Percentiles rank a stretch among this genome's conserved stretches.
These are phyloP conservation scores for Leucocoprinus sp. DNA, from an alignment of 768 basidiomycete genomes.

Conservation along the genomic window DNA sequence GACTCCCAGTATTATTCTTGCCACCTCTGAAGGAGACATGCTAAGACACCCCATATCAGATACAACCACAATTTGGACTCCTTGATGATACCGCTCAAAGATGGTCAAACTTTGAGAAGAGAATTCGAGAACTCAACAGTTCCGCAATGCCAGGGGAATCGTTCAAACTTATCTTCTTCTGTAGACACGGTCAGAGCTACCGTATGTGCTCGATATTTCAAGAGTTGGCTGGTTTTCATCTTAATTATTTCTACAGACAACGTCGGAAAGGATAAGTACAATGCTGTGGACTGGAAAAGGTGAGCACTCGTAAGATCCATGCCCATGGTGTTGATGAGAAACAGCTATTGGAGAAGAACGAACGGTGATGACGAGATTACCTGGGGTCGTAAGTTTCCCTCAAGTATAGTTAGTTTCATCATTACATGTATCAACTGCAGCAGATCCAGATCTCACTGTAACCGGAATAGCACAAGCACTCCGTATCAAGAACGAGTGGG, in stretches of 20 bases:
- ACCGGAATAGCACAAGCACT: constrained; percentile 51
- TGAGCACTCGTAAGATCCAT: constrained; percentile 30
- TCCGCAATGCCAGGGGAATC: constrained; percentile 26
- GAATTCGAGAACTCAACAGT: constrained; percentile 41
- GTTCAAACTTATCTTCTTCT: constrained; percentile 61
- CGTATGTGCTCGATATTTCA: constrained; percentile 35
- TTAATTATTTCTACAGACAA: constrained; percentile 42
- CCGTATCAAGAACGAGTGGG: constrained; percentile 38
- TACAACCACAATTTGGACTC: constrained; percentile 52
- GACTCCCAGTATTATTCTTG: not conserved
- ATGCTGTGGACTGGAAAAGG: constrained; percentile 45
- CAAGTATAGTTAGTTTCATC: not conserved
- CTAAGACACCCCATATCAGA: constrained; percentile 23
- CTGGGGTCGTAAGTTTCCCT: constrained; percentile 63
- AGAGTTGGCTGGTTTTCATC: constrained; percentile 1
- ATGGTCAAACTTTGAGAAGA: constrained; percentile 38
- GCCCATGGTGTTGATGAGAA: not conserved
- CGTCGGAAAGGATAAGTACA: constrained; percentile 52
- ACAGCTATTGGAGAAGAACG: constrained; percentile 56
- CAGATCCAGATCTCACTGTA: constrained; percentile 58
- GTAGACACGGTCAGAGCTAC: constrained; percentile 66
- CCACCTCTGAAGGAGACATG: too few relatives aligned
- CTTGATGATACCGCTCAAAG: constrained; percentile 38
- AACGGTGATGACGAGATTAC: constrained; percentile 55
- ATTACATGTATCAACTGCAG: constrained; percentile 21